Conservation (phyloP, 2,329 filamentous ascomycete species). For the Phoma sp. region DNA sequence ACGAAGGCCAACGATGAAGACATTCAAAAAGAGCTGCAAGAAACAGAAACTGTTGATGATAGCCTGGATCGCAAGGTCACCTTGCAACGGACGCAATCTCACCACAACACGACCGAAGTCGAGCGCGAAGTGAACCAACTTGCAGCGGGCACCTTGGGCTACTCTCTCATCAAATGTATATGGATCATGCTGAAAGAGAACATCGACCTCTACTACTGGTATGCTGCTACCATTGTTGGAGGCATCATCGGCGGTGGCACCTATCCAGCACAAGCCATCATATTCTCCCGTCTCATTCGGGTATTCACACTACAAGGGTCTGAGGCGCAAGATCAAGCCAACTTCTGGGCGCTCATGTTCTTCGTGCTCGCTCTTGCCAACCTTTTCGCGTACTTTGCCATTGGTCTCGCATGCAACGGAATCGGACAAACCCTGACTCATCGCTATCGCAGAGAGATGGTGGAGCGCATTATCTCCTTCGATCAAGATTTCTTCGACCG, state of each 20-base stretch:
- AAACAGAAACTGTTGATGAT: slow-evolving; percentile 2
- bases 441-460: slow-evolving; percentile 14
- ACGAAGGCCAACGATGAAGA: slow-evolving; percentile 8
- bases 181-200: slow-evolving; percentile 26
- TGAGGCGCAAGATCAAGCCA: slow-evolving; percentile 16
- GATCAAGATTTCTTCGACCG: slow-evolving; percentile 75
- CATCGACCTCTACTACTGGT: slow-evolving; percentile 13
- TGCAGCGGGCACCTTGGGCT: slow-evolving; percentile 15
- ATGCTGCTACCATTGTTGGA: slow-evolving; percentile 4
- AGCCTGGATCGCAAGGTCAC: slow-evolving; percentile 8
- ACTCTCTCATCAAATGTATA: slow-evolving; percentile 17
- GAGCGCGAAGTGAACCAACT: slow-evolving; percentile 16
- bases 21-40: background rate
- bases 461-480: slow-evolving; percentile 15
- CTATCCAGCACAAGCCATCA: slow-evolving; percentile 22
- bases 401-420: slow-evolving; percentile 72
- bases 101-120: slow-evolving; percentile 5
- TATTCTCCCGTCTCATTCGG: slow-evolving; percentile 22
- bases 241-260: slow-evolving; percentile 11
- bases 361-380: slow-evolving; percentile 26
- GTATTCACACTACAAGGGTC: slow-evolving; percentile 26
- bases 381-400: slow-evolving; percentile 27
- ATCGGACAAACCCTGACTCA: slow-evolving; percentile 53
- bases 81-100: slow-evolving; percentile 15
- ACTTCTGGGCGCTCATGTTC: slow-evolving; percentile 38